Base-by-base conservation (phyloP, 495 filamentous ascomycete species). In the Xylaria castorea region DNA sequence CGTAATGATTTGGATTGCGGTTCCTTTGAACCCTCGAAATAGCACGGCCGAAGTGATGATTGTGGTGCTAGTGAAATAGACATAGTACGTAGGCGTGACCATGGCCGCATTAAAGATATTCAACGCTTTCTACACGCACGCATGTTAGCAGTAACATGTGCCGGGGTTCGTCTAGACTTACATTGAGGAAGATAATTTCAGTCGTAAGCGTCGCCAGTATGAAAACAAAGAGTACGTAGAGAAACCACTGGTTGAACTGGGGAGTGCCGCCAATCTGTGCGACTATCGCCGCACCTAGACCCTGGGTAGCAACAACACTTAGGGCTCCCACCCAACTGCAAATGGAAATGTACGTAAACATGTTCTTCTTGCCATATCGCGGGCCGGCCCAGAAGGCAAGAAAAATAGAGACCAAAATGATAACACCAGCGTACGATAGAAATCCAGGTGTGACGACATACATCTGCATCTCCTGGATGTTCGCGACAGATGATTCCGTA, bases 161-260 rank as follows among this genome's bases (percentile, higher is more conserved):
- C 42, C 40, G 46, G 11, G 32, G 6, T 14, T 38, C 32, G 20
- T 34, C 4, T 2, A 32, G 22, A 86, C 94, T 86, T 84, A 97
- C 96, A 81, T 99, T 99, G 40, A 99, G 83, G 78, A 91, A 99
- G 68, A 99, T 90, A 66, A 99, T 97, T 83, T 99, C 96, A 0
- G 94, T 96, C 76, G 97, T 70, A 51, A 99, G 84, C 0, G 97
- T 98, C 32, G 86, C 82, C 75, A 98, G 87, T 38, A 98, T 94
- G 80, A 99, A 98, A 5, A 93, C 93, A 72, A 98, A 83, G 60
- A 99, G 81, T 30, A 99, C 90, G 81, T 98, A 99, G 48, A 95
- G 79, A 81, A 99, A 99, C 95, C 95, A 98, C 79, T 98, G 89
- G 78, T 97, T 98, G 80, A 97, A 99, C 86, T 99, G 97, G 34